Base-by-base conservation (phyloP, 768 basidiomycete genomes). In the Boletus sp. region DNA sequence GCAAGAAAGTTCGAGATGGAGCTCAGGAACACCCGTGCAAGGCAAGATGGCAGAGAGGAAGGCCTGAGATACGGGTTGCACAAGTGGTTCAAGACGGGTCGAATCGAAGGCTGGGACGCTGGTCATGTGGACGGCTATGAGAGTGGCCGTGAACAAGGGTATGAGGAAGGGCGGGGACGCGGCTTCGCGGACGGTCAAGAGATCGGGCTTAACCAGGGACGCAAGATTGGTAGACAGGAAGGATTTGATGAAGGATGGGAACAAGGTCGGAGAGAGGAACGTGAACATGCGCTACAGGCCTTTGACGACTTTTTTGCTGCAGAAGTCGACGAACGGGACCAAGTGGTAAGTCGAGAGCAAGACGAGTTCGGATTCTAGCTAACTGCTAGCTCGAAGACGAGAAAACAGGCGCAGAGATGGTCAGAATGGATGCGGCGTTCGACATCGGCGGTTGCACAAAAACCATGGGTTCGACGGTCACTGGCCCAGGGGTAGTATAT, bases 301-400 rank as follows among this genome's bases (percentile, higher is more conserved):
- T 83, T 87, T 69, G 82, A 86, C 65, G 73, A 73, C 37, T 81
- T 83, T 67, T 67, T 84, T 50, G 70, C 71, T 23, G 69, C 76
- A 59, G 79, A 83, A 55, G 66, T 72, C 56, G 72, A 71, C 56
- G 63, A 63, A 9, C 51, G 47, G 1, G 64, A 66, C 33, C 44
- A 51, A 9, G 55, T 50, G 55, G 69, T 70, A 27, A 68, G 69
- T 70, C 11, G 43, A 38, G n/a, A 23, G 5, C 13, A 4, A 25
- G 40, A 11, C 43, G 17, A 2, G 30, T 7, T 32, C n/a, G 11
- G 29, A 32, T 19, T 1, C 32, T n/a, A 10, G 34, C 60, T 70
- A 14, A 71, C 43, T 4, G 7, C 17, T 13, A 9, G 7, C 27
- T 19, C 14, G 14, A 61, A 70, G 70, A 62, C 59, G 29, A 53